phyloP scores from a whole-genome alignment of 2,329 filamentous ascomycete genomes.

The Keithomyces neogunnii region DNA sequence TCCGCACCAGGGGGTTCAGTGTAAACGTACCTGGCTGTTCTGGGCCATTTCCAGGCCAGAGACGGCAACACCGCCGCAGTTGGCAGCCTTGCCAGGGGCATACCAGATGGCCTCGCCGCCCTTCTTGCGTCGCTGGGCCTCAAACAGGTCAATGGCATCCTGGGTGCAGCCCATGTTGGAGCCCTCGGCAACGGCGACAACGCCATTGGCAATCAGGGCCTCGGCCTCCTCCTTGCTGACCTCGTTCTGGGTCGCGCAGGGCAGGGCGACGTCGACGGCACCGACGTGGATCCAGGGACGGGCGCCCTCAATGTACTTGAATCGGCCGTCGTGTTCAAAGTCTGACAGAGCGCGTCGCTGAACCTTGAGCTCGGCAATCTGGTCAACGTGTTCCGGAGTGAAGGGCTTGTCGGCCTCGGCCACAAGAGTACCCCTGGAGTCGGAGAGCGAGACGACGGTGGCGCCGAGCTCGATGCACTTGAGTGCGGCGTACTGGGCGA shows the following conservation, averaged over 20 bases:
- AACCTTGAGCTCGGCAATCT: slow-evolving; percentile 81
- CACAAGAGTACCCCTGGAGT: slow-evolving; percentile 80
- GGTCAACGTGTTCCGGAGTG: slow-evolving; percentile 67
- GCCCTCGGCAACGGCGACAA: slow-evolving; percentile 85
- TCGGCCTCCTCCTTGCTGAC: slow-evolving; percentile 85
- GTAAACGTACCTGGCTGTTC: slow-evolving; percentile 55
- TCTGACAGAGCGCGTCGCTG: slow-evolving; percentile 74
- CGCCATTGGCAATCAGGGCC: slow-evolving; percentile 66
- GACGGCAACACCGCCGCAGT: slow-evolving; percentile 94
- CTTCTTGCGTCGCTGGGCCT: slow-evolving; percentile 65
- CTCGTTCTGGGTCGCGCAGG: slow-evolving; percentile 95
- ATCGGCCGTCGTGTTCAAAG: slow-evolving; percentile 56
- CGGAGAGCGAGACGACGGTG: slow-evolving; percentile 85
- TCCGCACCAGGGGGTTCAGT: too few relatives aligned
- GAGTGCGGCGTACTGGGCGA: slow-evolving; percentile 93
- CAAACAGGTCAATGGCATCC: slow-evolving; percentile 89
- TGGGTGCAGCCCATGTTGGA: slow-evolving; percentile 99
- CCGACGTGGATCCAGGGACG: slow-evolving; percentile 89
- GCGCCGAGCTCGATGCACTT: slow-evolving; percentile 95
- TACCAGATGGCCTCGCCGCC: slow-evolving; percentile 76
- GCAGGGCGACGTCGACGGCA: slow-evolving; percentile 84
- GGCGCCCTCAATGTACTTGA: slow-evolving; percentile 79
- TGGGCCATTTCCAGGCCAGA: slow-evolving; percentile 98
- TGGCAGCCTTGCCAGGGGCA: slow-evolving; percentile 92
- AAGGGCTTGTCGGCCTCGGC: slow-evolving; percentile 59